Evolutionary conservation across 2,329 filamentous ascomycete species (phyloP), one percentile per base, ranked within the genome.

Genomic region (Sphaerulina populicola): DNA sequence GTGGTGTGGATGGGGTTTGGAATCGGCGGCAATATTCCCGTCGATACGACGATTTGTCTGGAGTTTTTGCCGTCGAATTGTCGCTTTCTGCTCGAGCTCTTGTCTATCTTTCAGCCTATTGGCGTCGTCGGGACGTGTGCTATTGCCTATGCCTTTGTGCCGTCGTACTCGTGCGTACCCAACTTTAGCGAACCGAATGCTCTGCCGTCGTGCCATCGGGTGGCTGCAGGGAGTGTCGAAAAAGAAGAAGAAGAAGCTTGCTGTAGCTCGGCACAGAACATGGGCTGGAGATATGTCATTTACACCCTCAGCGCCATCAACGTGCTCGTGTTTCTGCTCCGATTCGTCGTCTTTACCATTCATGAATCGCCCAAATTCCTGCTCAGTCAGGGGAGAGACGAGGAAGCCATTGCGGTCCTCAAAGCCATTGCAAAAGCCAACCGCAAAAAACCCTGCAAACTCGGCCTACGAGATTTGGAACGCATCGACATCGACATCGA

Each of bases 281-380:
- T 71, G 66, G 71, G 71, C n/a, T 74, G 71, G 71, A 62, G 71
- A 35, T 74, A 73, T 55, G 56, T 72, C 5, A 57, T 72, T 35
- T 71, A 68, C 54, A 71, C 67, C 12, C 61, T 73, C 6, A 71
- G 71, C 1, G 63, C 62, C 0, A 63, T 72, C 37, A 73, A 71
- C 0, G 55, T 73, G 1, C 49, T 66, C 10, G 63, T 74, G 10
- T 81, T 78, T 39, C 61, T 81, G 40, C 59, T 76, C 1, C 76
- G 79, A 15, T 70, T 80, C 35, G 72, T 76, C 1, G 60, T 81
- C 35, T 75, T 82, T 57, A 68, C 69, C 4, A 75, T 82, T 42
- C 73, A 72, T 53, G 79, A 82, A 58, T 80, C 78, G 1, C 79
- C 79, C 0, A 82, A 82, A 59, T 82, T 77, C 57, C 69, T 79